These are phyloP conservation scores for Cladosporium cucumerinum DNA, from an alignment of 2,329 filamentous ascomycete species.

Conservation along the genomic window DNA sequence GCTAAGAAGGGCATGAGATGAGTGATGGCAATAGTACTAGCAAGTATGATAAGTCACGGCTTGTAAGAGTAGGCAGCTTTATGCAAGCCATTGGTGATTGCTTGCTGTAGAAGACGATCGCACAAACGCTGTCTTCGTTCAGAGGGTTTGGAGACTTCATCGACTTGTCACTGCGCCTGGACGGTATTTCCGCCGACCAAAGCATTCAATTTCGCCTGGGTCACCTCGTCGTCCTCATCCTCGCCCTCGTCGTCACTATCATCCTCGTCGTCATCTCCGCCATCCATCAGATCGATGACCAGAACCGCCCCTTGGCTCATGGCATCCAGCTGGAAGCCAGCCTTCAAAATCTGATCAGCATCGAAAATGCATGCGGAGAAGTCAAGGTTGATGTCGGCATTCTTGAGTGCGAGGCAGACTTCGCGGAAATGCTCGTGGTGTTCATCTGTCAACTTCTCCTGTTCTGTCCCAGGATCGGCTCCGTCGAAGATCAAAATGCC, in stretches of 20 bases:
- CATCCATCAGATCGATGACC: slow-evolving; percentile 10
- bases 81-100: background rate
- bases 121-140: too few species aligned
- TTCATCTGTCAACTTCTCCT: background rate
- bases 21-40: background rate
- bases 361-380: slow-evolving; percentile 16
- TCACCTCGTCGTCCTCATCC: background rate
- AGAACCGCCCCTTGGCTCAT: slow-evolving; percentile 8
- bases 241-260: background rate
- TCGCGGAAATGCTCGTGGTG: slow-evolving; percentile 12
- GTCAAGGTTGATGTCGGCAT: slow-evolving; percentile 8
- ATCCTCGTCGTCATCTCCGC: background rate
- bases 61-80: background rate
- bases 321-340: slow-evolving; percentile 12
- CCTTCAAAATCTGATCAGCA: slow-evolving; percentile 1
- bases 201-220: slow-evolving; percentile 1
- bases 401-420: slow-evolving; percentile 11
- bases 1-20: background rate
- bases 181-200: slow-evolving; percentile 1
- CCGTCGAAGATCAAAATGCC: slow-evolving; percentile 10
- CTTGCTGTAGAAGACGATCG: too few species aligned
- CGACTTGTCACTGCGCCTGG: background rate
- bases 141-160: background rate
- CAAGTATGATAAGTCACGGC: background rate
- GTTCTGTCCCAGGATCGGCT: background rate